A percentile compares a stretch with the other conserved stretches of the same genome.
phyloP scores from a whole-genome alignment of 331 rosid genomes.

The Pyracantha coccinea region DNA sequence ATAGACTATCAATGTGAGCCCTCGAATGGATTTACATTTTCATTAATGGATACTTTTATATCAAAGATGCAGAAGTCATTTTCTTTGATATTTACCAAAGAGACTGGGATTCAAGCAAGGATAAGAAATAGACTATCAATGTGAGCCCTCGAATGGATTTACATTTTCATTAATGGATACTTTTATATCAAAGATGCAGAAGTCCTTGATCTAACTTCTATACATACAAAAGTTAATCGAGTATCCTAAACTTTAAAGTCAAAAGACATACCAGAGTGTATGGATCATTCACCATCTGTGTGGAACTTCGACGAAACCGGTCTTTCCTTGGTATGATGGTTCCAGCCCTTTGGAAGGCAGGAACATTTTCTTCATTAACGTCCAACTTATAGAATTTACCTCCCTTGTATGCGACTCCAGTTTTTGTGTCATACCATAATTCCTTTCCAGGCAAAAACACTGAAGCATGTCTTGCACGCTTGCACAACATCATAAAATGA shows the following conservation, averaged over 20 bases:
- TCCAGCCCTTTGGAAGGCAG: slow-evolving; percentile 89
- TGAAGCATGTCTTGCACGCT: slow-evolving; percentile 65
- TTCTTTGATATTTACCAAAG: background rate
- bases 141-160: too few relatives aligned
- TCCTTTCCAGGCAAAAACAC: slow-evolving; percentile 85
- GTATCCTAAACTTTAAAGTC: background rate
- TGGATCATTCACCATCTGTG: slow-evolving; percentile 91
- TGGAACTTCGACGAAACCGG: slow-evolving; percentile 84
- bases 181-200: background rate
- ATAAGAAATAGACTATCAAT: background rate
- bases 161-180: too few relatives aligned
- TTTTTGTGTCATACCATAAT: slow-evolving; percentile 79
- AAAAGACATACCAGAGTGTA: slow-evolving; percentile 73
- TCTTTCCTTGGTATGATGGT: slow-evolving; percentile 85
- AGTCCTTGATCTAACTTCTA: background rate
- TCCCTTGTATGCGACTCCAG: slow-evolving; percentile 70
- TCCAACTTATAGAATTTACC: slow-evolving; percentile 63
- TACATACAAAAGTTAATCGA: background rate
- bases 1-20: too few relatives aligned
- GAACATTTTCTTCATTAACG: slow-evolving; percentile 67
- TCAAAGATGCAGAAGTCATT: background rate
- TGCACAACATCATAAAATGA: slow-evolving; percentile 13
- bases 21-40: too few relatives aligned
- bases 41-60: too few relatives aligned
- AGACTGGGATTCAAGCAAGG: background rate